phyloP scores from a whole-genome alignment of 2,329 filamentous ascomycete genomes.

The Verticillium longisporum region DNA sequence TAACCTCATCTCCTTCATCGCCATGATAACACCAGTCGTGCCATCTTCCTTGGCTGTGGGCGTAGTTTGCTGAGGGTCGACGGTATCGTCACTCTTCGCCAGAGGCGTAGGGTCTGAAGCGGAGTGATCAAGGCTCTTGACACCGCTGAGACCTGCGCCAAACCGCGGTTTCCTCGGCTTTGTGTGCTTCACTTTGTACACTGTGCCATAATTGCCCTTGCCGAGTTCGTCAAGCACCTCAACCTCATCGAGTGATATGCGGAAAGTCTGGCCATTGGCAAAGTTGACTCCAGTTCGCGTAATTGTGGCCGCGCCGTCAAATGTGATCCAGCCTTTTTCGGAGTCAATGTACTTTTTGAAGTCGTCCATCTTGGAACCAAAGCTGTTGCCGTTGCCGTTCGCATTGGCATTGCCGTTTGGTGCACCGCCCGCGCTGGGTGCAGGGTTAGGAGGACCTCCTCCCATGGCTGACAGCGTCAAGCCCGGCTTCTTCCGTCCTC shows the following conservation, averaged over 20 bases:
- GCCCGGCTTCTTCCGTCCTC: slow-evolving; percentile 55
- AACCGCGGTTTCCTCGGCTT: slow-evolving; percentile 54
- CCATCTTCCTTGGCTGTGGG: slow-evolving; percentile 25
- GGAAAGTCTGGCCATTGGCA: slow-evolving; percentile 80
- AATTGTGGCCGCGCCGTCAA: slow-evolving; percentile 87
- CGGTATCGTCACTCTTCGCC: slow-evolving; percentile 1
- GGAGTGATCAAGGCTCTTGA: slow-evolving; percentile 33
- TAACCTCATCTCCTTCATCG: slow-evolving; percentile 97
- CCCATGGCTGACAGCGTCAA: slow-evolving; percentile 54
- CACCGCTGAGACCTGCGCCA: slow-evolving; percentile 48
- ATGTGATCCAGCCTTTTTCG: slow-evolving; percentile 84
- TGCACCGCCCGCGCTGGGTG: slow-evolving; percentile 27
- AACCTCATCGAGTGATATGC: slow-evolving; percentile 91
- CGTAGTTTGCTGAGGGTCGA: slow-evolving; percentile 12
- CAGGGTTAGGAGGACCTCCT: slow-evolving; percentile 20
- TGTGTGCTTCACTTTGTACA: slow-evolving; percentile 90
- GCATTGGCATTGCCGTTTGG: slow-evolving; percentile 1
- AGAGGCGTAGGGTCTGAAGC: slow-evolving; percentile 26
- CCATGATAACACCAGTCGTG: slow-evolving; percentile 79
- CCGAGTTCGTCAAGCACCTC: slow-evolving; percentile 89
- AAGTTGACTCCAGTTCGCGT: slow-evolving; percentile 90
- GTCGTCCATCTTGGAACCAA: slow-evolving; percentile 47
- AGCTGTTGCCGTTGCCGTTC: slow-evolving; percentile 25
- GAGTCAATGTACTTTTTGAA: slow-evolving; percentile 81
- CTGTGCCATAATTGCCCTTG: slow-evolving; percentile 97